phyloP scores from a whole-genome alignment of 108 stramenopile species.

The Skeletonema marinoi region DNA sequence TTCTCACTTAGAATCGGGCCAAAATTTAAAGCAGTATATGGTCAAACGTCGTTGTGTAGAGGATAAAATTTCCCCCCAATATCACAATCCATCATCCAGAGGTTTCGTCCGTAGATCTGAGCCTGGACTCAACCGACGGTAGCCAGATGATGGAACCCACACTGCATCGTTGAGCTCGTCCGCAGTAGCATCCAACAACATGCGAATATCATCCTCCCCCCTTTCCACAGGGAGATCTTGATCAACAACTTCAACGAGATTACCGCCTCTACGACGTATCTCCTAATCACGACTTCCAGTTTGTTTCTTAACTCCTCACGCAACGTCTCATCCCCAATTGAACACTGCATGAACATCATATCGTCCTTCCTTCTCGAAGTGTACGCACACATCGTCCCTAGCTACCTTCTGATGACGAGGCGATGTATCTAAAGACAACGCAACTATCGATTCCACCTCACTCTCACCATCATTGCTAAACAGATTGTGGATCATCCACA shows the following conservation, averaged over 20 bases:
- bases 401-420: background rate
- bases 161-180: background rate
- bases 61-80: conserved; percentile 49
- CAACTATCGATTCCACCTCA: too few species aligned
- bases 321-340: too few species aligned
- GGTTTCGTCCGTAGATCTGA: conserved; percentile 2
- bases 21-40: conserved; percentile 42
- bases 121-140: conserved; percentile 30
- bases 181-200: too few species aligned
- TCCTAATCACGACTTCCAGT: background rate
- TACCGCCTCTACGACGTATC: too few species aligned
- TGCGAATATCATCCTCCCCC: too few species aligned
- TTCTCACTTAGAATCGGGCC: background rate
- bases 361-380: conserved; percentile 1
- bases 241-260: too few species aligned
- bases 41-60: conserved; percentile 16
- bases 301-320: conserved; percentile 7
- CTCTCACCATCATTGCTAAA: too few species aligned
- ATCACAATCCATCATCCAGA: conserved; percentile 44
- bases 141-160: conserved; percentile 53
- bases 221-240: too few species aligned
- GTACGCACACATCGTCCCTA: conserved; percentile 3
- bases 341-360: background rate
- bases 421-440: too few species aligned
- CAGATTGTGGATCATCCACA: too few species aligned